These are phyloP conservation scores for Diutina pseudorugosa DNA, from an alignment of 1,139 yeast genomes.

Conservation along the genomic window DNA sequence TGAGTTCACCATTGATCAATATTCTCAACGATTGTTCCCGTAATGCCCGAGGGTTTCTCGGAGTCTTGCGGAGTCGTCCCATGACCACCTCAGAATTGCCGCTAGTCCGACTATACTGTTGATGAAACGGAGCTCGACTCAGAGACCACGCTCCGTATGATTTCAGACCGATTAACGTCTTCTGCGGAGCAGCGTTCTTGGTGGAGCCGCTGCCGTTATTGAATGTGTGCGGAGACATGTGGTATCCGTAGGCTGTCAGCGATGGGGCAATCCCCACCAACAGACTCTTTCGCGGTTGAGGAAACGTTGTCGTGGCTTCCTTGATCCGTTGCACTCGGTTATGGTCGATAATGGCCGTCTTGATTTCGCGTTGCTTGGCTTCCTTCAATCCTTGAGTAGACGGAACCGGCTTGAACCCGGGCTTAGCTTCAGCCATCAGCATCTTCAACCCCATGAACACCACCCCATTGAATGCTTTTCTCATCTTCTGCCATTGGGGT, in stretches of 20 bases:
- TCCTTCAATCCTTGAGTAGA: neutral
- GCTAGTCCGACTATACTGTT: slow-evolving; percentile 13
- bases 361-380: slow-evolving; percentile 12
- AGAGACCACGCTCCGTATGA: slow-evolving; percentile 21
- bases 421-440: slow-evolving; percentile 36
- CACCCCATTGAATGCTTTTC: slow-evolving; percentile 51
- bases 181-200: slow-evolving; percentile 23
- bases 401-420: slow-evolving; percentile 19
- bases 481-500: slow-evolving; percentile 34
- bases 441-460: slow-evolving; percentile 65
- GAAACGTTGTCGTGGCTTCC: slow-evolving; percentile 19
- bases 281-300: slow-evolving; percentile 13
- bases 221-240: slow-evolving; percentile 23
- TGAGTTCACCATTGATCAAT: slow-evolving; percentile 46
- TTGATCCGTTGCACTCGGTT: slow-evolving; percentile 31
- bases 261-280: slow-evolving; percentile 10
- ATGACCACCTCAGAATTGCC: slow-evolving; percentile 39
- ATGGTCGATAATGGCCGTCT: slow-evolving; percentile 23
- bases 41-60: slow-evolving; percentile 29
- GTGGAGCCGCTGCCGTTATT: slow-evolving; percentile 23
- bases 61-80: slow-evolving; percentile 50
- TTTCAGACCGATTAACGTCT: slow-evolving; percentile 18
- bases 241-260: slow-evolving; percentile 13
- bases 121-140: slow-evolving; percentile 10
- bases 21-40: slow-evolving; percentile 53